Conservation (phyloP, 352 stramenopile species). For the Phytopythium ostracodes region DNA sequence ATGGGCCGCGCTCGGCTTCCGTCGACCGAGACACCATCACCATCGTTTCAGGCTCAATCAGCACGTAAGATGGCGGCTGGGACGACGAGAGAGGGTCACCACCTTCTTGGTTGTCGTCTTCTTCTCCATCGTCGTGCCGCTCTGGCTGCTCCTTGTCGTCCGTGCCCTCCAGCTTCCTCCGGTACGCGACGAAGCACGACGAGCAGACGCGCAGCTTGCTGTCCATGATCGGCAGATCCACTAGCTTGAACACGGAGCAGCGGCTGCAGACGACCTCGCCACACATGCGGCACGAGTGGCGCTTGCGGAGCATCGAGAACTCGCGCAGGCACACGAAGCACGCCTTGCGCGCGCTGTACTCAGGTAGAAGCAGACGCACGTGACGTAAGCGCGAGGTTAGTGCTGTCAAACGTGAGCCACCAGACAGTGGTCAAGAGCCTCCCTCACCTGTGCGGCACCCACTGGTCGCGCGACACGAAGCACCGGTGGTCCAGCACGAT, state of each 20-base stretch:
- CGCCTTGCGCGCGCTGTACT: conserved; percentile 26
- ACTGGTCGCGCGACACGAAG: conserved; percentile 56
- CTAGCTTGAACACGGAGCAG: conserved; percentile 67
- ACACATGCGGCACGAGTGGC: conserved; percentile 80
- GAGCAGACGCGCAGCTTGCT: conserved; percentile 70
- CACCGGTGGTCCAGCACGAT: conserved; percentile 56
- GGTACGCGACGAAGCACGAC: conserved; percentile 65
- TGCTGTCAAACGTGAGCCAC: too few species aligned
- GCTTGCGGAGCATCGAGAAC: conserved; percentile 65
- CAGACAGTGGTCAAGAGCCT: background rate
- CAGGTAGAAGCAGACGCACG: too few species aligned
- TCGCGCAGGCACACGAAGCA: conserved; percentile 71
- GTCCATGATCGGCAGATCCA: conserved; percentile 54
- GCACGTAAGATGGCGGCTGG: conserved; percentile 1
- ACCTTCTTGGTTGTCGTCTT: background rate
- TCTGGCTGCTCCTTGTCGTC: conserved; percentile 12
- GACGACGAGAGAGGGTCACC: background rate
- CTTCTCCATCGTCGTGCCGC: background rate
- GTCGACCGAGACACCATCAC: conserved; percentile 9
- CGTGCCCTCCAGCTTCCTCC: conserved; percentile 30
- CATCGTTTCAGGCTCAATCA: conserved; percentile 3
- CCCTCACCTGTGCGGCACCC: conserved; percentile 35
- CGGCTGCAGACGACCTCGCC: conserved; percentile 74
- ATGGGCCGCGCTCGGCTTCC: background rate
- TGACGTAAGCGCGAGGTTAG: too few species aligned